phyloP scores from a whole-genome alignment of 73 alveolate genomes.

The Uronychia binucleata region DNA sequence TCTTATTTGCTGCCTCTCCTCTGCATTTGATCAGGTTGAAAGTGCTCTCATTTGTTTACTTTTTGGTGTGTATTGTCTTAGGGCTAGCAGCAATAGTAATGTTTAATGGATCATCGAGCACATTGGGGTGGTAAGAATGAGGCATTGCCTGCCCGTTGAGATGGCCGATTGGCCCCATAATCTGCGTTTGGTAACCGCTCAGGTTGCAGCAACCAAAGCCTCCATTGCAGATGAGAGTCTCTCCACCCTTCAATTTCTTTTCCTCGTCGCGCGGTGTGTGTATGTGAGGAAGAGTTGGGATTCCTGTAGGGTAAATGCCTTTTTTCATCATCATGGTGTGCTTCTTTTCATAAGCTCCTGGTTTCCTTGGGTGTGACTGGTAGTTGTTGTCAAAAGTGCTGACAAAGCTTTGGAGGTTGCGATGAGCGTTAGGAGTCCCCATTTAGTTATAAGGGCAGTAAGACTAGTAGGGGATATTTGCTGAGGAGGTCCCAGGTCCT shows the following conservation, averaged over 20 bases:
- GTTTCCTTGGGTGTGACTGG: background rate
- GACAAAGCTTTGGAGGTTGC: background rate
- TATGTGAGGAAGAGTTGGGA: background rate
- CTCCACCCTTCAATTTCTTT: background rate
- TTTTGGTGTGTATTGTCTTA: too few species aligned
- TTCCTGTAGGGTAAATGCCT: background rate
- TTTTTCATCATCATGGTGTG: background rate
- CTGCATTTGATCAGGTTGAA: too few species aligned
- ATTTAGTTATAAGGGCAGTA: background rate
- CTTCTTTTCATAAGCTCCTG: background rate
- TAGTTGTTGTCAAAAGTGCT: background rate
- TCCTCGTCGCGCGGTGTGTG: background rate
- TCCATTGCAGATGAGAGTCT: too few species aligned
- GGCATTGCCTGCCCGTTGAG: too few species aligned
- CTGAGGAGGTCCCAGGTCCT: background rate
- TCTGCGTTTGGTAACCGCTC: too few species aligned
- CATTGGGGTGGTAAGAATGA: too few species aligned
- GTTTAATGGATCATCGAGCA: too few species aligned
- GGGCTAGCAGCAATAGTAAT: too few species aligned
- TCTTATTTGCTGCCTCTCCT: too few species aligned
- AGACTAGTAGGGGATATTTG: background rate
- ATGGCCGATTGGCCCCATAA: too few species aligned
- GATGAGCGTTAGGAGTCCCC: background rate
- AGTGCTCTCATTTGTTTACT: too few species aligned
- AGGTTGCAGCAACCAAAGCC: too few species aligned